A percentile compares a stretch with the other conserved stretches of the same genome.
Conservation (phyloP, 345 rosid species). For the Citrus glauca region DNA sequence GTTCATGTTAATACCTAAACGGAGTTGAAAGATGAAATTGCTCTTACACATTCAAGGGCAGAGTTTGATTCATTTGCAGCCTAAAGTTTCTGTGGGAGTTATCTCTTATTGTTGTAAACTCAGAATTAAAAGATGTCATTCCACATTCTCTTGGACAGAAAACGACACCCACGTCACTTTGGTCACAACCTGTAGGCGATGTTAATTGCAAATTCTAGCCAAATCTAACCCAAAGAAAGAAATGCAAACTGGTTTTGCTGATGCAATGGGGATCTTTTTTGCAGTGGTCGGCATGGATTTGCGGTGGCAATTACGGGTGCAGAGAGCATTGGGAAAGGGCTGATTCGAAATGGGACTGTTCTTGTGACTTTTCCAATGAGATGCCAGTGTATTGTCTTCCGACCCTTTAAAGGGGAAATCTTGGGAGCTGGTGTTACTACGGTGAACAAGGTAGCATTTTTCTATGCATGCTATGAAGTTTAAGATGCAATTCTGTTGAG, state of each 20-base stretch:
- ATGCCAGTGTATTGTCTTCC: slow-evolving; percentile 77
- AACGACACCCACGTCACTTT: slow-evolving; percentile 79
- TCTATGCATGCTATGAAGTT: neutral
- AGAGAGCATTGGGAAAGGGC: slow-evolving; percentile 78
- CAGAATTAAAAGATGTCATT: slow-evolving; percentile 49
- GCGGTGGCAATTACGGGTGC: slow-evolving; percentile 86
- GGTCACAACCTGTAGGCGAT: slow-evolving; percentile 80
- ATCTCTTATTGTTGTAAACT: too few relatives aligned
- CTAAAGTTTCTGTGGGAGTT: too few relatives aligned
- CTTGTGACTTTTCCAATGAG: slow-evolving; percentile 78
- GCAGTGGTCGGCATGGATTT: slow-evolving; percentile 88
- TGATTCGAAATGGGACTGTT: slow-evolving; percentile 82
- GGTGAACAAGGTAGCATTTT: slow-evolving; percentile 67
- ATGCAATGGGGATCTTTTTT: neutral
- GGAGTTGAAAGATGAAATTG: too few relatives aligned
- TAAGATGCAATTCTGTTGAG: neutral
- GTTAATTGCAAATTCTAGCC: too few relatives aligned
- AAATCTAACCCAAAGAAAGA: too few relatives aligned
- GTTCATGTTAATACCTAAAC: too few relatives aligned
- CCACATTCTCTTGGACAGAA: slow-evolving; percentile 79
- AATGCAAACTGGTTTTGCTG: too few relatives aligned
- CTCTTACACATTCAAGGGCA: too few relatives aligned
- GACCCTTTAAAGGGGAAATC: slow-evolving; percentile 89
- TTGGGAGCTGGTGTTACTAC: slow-evolving; percentile 85
- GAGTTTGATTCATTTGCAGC: too few relatives aligned